Evolutionary conservation across 2,329 filamentous ascomycete genomes (phyloP), one percentile per base, ranked within the genome.

Genomic region (Aspergillus brunneoviolaceus): DNA sequence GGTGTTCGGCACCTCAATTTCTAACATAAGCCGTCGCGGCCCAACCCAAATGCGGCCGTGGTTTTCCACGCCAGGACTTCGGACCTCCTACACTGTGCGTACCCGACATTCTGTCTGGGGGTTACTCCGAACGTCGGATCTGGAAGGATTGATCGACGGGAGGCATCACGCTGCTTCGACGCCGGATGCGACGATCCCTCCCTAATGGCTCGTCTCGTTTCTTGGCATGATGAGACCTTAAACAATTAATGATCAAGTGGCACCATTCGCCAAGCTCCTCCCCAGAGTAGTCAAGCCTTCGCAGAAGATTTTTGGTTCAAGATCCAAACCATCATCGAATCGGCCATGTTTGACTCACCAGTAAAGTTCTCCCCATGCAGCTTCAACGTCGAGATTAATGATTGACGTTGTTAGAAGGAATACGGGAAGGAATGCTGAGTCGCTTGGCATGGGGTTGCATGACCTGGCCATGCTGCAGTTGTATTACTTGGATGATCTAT

Each of bases 121-220:
- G 23, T 10, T 25, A 16, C 23, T 55, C 53, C 53, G 53, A 55
- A 48, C 23, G 16, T 55, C 53, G 53, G 53, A 55, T 55, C n/a
- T 47, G 25, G 53, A 31, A 55, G 53, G 53, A 55, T 55, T 55
- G 53, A 55, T 55, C 53, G 53, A 49, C 53, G 42, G 45, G n/a
- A 23, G 48, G 53, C 53, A 19, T 21, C 29, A 25, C 49, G 25
- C 27, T 42, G 48, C 11, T 55, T 47, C 29, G 23, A 12, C 27
- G 11, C 53, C 23, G 19, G 27, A 31, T 29, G 47, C 29, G 42
- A 33, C 25, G 23, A 23, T 14, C 53, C 12, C 48, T 55, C 35
- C 14, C 19, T n/a, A 35, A 48, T 39, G 11, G 33, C 33, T 35
- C 14, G 3, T 27, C 35, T 48, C 52, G 45, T 19, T 19, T 27